Evolutionary conservation across 129 eudicot species (phyloP).

Genomic region (Flaveria bidentis): DNA sequence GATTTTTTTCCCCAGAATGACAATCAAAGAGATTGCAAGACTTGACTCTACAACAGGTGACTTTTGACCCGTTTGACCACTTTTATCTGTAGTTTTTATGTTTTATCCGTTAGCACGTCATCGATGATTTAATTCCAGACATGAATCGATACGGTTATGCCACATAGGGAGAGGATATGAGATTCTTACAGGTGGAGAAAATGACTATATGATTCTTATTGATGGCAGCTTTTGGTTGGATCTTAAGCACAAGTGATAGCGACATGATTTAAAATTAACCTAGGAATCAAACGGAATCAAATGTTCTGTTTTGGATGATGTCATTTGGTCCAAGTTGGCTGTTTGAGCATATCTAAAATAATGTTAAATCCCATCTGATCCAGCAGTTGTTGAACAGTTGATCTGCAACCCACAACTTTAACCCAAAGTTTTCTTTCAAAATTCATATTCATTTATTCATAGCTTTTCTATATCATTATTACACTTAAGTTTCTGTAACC

Average conservation of each 20-base stretch:
- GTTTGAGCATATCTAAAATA: background rate
- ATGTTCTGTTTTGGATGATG: constrained; percentile 7
- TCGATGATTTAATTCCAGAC: background rate
- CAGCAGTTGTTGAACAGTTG: no score
- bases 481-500: no score
- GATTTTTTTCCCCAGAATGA: background rate
- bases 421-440: background rate
- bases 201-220: constrained; percentile 8
- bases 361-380: constrained; percentile 1
- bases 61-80: background rate
- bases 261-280: constrained; percentile 17
- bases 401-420: background rate
- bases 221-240: constrained; percentile 8
- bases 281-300: constrained; percentile 9
- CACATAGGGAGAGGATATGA: no score
- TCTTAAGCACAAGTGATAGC: background rate
- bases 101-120: background rate
- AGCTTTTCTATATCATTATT: no score
- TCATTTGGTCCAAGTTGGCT: background rate
- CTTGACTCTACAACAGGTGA: background rate
- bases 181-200: constrained; percentile 16
- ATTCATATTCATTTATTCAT: background rate
- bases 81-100: no score
- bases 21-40: background rate
- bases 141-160: background rate